Conservation (phyloP, 306 rosid genomes). For the Ceratonia siliqua region DNA sequence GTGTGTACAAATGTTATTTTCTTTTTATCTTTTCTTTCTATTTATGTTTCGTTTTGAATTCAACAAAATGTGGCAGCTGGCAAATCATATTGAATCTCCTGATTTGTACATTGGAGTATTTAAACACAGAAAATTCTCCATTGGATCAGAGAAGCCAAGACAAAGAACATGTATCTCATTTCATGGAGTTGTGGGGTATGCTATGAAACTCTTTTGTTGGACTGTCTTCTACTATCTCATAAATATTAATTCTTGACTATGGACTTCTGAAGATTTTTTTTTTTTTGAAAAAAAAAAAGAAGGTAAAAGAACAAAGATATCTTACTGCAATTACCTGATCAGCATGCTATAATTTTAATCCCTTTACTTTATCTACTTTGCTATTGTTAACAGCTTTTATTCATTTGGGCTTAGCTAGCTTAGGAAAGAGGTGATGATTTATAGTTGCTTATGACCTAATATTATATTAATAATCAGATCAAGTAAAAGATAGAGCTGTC, state of each 20-base stretch:
- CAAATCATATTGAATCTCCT: constrained; percentile 50
- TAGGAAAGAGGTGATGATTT: not conserved
- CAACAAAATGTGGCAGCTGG: constrained; percentile 53
- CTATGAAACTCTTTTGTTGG: constrained; percentile 22
- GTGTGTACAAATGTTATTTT: constrained; percentile 14
- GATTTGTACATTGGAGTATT: constrained; percentile 74
- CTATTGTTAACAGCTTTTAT: not conserved
- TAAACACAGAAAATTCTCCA: constrained; percentile 54
- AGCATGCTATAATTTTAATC: not conserved
- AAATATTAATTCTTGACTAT: not conserved
- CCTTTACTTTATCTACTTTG: not conserved
- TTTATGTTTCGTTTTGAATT: constrained; percentile 5
- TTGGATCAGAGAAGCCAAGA: constrained; percentile 58
- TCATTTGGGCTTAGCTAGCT: constrained; percentile 3
- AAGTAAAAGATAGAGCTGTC: not conserved
- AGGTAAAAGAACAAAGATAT: not conserved
- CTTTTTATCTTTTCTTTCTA: not conserved
- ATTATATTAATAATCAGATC: not conserved
- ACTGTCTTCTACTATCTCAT: constrained; percentile 25
- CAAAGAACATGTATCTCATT: constrained; percentile 50
- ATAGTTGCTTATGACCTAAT: not conserved
- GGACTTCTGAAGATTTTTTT: not conserved
- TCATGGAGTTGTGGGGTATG: constrained; percentile 74
- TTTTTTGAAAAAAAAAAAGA: not conserved
- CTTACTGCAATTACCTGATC: constrained; percentile 11